Base-by-base conservation (phyloP, 345 rosid genomes). In the Heritiera littoralis region DNA sequence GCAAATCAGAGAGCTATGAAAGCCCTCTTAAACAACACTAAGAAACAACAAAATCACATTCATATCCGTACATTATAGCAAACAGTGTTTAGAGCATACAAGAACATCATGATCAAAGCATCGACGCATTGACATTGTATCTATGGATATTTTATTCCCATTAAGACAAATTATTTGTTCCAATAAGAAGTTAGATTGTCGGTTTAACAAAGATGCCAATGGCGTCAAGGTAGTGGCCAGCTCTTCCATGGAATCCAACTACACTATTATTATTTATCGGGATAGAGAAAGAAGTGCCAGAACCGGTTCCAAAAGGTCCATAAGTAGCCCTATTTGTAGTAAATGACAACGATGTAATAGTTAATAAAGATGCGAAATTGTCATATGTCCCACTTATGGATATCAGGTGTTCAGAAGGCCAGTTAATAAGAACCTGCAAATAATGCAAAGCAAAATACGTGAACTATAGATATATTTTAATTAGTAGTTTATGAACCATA, bases 301-400 rank as follows among this genome's bases (percentile, higher is more conserved):
- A 20, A 63, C 1, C 11, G 40, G 14, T 30, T 63, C 67, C 67
- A 30, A 63, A 63, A 63, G 67, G 67, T 63, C 67, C 67, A 28
- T 63, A 63, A n/a, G 67, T 20, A 28, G 67, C 67, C 40, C 38
- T 20, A 30, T 63, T 63, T 20, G 67, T 63, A 20, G 14, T 63
- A 63, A 63, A 63, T 30, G 67, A 63, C 30, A 59, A 32, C 1
- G 65, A 59, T 59, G 28, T 59, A 32, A 59, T 59, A 32, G 30
- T 20, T 20, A 59, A 59, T n/a, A 17, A 3, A 17, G 5, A 2
- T 9, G 20, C 30, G 65, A 17, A 59, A 59, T 15, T 1, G 2
- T 32, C 65, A 59, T 59, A 59, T n/a, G 65, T 59, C 65, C 65
- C 65, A 59, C 65, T 59, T 59, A 59, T 59, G 65, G 65, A 59